phyloP scores from a whole-genome alignment of 2,329 filamentous ascomycete genomes.

The Madurella fahalii region DNA sequence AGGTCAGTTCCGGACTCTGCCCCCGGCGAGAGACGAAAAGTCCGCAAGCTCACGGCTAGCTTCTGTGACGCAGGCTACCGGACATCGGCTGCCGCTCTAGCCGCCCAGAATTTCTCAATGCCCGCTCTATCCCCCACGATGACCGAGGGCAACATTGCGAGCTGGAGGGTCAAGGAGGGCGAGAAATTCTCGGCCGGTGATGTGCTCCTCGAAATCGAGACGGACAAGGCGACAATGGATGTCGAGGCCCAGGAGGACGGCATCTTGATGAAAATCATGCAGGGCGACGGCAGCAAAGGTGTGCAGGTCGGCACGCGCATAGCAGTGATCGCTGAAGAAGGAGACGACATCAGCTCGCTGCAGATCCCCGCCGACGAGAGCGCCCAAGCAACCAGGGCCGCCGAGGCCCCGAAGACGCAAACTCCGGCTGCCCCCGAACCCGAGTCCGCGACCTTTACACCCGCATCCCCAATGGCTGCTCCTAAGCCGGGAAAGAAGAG shows the following conservation, averaged over 20 bases:
- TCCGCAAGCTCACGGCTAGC: constrained; percentile 1
- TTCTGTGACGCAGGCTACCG: constrained; percentile 52
- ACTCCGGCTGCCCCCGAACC: constrained; percentile 18
- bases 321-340: constrained; percentile 75
- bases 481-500: constrained; percentile 47
- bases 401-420: constrained; percentile 17
- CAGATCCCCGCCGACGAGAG: constrained; percentile 69
- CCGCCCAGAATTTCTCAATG: constrained; percentile 86
- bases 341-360: constrained; percentile 71
- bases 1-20: constrained; percentile 40
- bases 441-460: constrained; percentile 23
- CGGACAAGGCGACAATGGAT: constrained; percentile 92
- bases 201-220: constrained; percentile 87
- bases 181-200: constrained; percentile 78
- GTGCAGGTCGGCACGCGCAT: constrained; percentile 78
- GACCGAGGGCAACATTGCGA: constrained; percentile 86
- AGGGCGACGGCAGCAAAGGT: constrained; percentile 67
- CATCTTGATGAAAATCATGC: constrained; percentile 76
- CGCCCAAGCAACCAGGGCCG: constrained; percentile 33
- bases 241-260: constrained; percentile 91
- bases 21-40: background rate
- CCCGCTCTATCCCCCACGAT: constrained; percentile 87
- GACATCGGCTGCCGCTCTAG: constrained; percentile 58
- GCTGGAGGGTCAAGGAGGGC: constrained; percentile 84
- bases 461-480: constrained; percentile 10